Evolutionary conservation across 2,329 filamentous ascomycete species (phyloP).

Genomic region (Apiospora pterosperma): DNA sequence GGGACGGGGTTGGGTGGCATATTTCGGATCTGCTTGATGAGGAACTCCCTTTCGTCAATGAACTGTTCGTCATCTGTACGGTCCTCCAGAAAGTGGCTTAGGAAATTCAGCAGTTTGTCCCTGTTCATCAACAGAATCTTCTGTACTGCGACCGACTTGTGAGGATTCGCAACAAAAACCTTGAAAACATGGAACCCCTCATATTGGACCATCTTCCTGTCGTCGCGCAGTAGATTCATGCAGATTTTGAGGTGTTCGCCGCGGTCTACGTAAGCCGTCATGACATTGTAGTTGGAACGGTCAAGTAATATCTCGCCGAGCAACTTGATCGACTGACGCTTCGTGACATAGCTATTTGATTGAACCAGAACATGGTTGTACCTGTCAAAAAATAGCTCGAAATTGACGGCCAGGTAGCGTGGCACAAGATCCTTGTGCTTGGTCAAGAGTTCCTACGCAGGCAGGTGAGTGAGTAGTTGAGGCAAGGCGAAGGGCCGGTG

Average conservation of each 20-base stretch:
- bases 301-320: slow-evolving; percentile 93
- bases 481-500: neutral
- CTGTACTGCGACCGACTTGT: slow-evolving; percentile 95
- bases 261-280: slow-evolving; percentile 94
- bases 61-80: slow-evolving; percentile 98
- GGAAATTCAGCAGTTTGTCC: slow-evolving; percentile 82
- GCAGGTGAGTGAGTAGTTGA: neutral
- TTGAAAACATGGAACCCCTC: slow-evolving; percentile 99
- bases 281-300: slow-evolving; percentile 94
- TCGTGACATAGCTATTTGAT: slow-evolving; percentile 95
- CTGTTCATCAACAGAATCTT: slow-evolving; percentile 96
- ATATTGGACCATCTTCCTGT: slow-evolving; percentile 98
- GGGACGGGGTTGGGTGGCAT: slow-evolving; percentile 58
- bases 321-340: slow-evolving; percentile 95
- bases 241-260: slow-evolving; percentile 96
- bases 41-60: slow-evolving; percentile 93
- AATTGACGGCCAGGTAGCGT: slow-evolving; percentile 83
- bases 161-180: slow-evolving; percentile 97
- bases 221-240: slow-evolving; percentile 95
- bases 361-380: slow-evolving; percentile 88
- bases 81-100: slow-evolving; percentile 90
- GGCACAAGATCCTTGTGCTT: slow-evolving; percentile 91
- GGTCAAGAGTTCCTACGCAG: slow-evolving; percentile 79
- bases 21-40: slow-evolving; percentile 87
- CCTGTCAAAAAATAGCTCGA: slow-evolving; percentile 85